Base-by-base conservation (phyloP, 2,329 filamentous ascomycete species). In the Monilinia vaccinii-corymbosi region DNA sequence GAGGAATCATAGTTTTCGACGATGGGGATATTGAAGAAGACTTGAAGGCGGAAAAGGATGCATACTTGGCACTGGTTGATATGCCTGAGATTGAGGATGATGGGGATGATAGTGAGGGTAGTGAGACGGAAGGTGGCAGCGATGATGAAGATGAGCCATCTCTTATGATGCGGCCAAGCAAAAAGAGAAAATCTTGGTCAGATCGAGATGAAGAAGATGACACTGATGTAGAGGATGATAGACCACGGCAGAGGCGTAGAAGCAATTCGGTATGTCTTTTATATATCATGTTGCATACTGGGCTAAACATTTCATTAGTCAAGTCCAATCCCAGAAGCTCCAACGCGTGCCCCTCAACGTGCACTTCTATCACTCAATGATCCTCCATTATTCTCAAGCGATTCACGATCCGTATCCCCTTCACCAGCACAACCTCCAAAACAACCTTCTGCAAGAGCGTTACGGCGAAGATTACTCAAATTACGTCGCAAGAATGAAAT, bases 21-120 rank as follows among this genome's bases (percentile, higher is more conserved):
- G 94, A 97, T 71, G 94, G 93, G 1, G 94, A 99, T 72, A 92
- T 99, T 55, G 88, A 93, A 66, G 88, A 93, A 66, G 89, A 92
- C 38, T 76, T 99, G 38, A 75, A 74, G 14, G 76, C 77, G 1
- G 91, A 97, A 74, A 82, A 84, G 66, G 85, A 90, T 61, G 92
- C 94, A 44, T 97, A 95, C 70, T 82, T 89, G 65, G 87, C 87
- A n/a, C 76, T 97, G 56, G 79, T 90, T 49, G 87, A 91, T 63
- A 97, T 99, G 91, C 93, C 92, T 1, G 89, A 94, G 36, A 82
- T 86, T 32, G 85, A 83, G 13, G 82, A 87, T 31, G 79, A 83
- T 56, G 77, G 83, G 51, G 84, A 81, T 4, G 78, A 79, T 25
- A 81, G 78, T 46, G 69, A 69, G 18, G 67, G 63, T n/a, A 67